These are phyloP conservation scores for Solanum sejunctum DNA, from an alignment of 257 asterid genomes.

Conservation along the genomic window DNA sequence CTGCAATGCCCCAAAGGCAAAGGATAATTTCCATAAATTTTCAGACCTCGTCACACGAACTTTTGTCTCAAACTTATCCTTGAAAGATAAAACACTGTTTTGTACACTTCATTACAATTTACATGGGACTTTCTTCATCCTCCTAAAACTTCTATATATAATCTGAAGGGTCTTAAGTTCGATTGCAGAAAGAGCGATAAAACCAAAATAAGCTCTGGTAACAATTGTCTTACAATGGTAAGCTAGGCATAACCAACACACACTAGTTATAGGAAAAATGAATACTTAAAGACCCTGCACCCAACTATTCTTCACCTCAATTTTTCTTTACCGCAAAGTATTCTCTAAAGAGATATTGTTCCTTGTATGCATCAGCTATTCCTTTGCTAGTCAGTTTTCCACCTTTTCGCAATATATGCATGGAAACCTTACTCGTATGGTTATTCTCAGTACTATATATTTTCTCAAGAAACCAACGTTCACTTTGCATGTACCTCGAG, in stretches of 20 bases:
- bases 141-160: not conserved
- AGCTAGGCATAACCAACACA: not conserved
- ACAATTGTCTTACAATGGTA: not conserved
- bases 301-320: not conserved
- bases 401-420: not conserved
- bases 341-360: not conserved
- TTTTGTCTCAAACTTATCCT: not conserved
- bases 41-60: not conserved
- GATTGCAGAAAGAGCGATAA: not conserved
- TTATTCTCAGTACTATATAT: not conserved
- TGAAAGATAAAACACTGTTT: not conserved
- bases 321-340: not conserved
- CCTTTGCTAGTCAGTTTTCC: not conserved
- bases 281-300: not conserved
- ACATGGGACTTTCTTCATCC: not conserved
- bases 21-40: not conserved
- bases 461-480: not conserved
- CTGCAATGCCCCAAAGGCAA: not conserved
- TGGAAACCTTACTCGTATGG: not conserved
- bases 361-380: not conserved
- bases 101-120: not conserved
- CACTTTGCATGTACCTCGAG: not conserved
- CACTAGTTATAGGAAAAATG: not conserved
- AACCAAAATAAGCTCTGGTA: not conserved
- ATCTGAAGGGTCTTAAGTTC: not conserved